Evolutionary conservation across 1,284 basidiomycete genomes (phyloP).

Genomic region (Malassezia globosa): DNA sequence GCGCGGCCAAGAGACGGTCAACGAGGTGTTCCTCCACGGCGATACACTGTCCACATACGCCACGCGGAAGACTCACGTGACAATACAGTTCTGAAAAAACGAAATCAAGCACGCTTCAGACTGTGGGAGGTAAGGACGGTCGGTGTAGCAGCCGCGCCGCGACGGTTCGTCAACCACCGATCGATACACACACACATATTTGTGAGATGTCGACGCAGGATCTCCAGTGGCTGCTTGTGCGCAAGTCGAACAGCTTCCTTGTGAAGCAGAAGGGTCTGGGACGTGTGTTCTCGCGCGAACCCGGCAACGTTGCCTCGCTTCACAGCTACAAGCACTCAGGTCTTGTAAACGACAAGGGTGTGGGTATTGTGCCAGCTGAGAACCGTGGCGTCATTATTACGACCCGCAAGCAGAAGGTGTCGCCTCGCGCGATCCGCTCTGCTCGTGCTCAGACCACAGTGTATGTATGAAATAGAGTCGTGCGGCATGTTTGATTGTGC

Average conservation of each 20-base stretch:
- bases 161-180: conserved; percentile 1
- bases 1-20: no score
- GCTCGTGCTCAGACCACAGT: conserved; percentile 20
- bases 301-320: conserved; percentile 37
- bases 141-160: background rate
- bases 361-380: conserved; percentile 32
- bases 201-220: conserved; percentile 29
- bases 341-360: conserved; percentile 41
- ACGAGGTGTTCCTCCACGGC: conserved; percentile 2
- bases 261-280: conserved; percentile 45
- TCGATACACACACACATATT: background rate
- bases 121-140: background rate
- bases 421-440: conserved; percentile 24
- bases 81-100: conserved; percentile 15
- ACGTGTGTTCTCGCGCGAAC: conserved; percentile 45
- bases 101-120: no score
- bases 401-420: conserved; percentile 41
- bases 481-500: no score
- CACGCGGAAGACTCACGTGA: conserved; percentile 17
- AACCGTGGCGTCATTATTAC: conserved; percentile 34
- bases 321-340: conserved; percentile 46
- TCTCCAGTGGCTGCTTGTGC: conserved; percentile 44
- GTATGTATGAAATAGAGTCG: background rate
- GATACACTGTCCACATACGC: background rate
- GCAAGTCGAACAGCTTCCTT: conserved; percentile 39